phyloP scores from a whole-genome alignment of 1,284 basidiomycete genomes.

The Trametes sp. region DNA sequence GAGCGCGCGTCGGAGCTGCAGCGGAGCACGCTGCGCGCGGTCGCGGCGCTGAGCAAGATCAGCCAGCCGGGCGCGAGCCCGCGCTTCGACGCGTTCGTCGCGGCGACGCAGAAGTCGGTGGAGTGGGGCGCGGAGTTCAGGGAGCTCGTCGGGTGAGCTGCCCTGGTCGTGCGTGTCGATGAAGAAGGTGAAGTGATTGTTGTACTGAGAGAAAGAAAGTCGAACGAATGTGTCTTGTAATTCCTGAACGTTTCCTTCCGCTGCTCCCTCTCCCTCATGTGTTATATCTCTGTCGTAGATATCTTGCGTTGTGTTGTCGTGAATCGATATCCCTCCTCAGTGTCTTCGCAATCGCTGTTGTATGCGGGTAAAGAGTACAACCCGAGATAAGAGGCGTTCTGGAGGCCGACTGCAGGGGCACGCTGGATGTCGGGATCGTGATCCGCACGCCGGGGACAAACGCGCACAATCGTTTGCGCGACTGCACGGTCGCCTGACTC shows the following conservation, averaged over 20 bases:
- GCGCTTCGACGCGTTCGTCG: slow-evolving; percentile 80
- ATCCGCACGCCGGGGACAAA: slow-evolving; percentile 2
- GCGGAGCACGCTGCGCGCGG: slow-evolving; percentile 85
- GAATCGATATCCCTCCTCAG: background rate
- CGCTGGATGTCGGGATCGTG: background rate
- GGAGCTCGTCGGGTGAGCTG: slow-evolving; percentile 54
- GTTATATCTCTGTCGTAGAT: background rate
- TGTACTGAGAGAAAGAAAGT: background rate
- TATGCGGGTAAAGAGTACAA: background rate
- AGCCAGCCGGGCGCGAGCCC: slow-evolving; percentile 65
- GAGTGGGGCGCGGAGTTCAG: slow-evolving; percentile 75
- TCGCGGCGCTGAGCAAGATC: slow-evolving; percentile 85
- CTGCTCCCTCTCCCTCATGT: background rate
- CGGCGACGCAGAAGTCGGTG: slow-evolving; percentile 66
- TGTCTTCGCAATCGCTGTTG: background rate
- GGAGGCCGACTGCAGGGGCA: background rate
- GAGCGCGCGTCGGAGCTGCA: slow-evolving; percentile 94
- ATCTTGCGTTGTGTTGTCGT: background rate
- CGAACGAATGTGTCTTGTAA: background rate
- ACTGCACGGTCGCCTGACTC: background rate
- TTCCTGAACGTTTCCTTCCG: background rate
- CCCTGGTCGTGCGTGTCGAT: background rate
- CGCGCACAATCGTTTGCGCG: background rate
- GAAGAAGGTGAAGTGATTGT: background rate
- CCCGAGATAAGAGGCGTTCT: background rate